Evolutionary conservation across 345 rosid species (phyloP).

Genomic region (Eucalyptus curtisii): DNA sequence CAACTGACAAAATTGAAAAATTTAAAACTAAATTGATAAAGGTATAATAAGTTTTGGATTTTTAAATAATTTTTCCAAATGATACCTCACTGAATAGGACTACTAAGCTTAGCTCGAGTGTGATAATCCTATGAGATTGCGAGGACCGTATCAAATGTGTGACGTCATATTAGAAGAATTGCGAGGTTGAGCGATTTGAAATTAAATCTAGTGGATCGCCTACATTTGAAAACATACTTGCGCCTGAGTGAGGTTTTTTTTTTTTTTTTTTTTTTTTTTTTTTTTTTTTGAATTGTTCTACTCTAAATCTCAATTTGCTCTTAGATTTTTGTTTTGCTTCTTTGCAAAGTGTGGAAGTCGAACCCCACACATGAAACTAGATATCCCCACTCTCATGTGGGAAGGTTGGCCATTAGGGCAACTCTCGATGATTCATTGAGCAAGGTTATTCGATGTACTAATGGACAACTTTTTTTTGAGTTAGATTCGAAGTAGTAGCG

Average conservation of each 20-base stretch:
- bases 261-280: no score
- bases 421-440: background rate
- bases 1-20: no score
- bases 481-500: background rate
- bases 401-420: no score
- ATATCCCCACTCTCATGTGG: no score
- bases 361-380: no score
- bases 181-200: background rate
- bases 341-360: no score
- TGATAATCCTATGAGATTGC: background rate
- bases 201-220: background rate
- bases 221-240: background rate
- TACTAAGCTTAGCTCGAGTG: background rate
- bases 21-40: no score
- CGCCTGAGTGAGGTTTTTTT: no score
- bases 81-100: background rate
- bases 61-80: background rate
- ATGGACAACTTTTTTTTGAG: background rate
- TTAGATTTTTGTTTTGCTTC: no score
- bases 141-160: background rate
- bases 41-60: fast-evolving
- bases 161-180: background rate
- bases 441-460: background rate
- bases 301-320: no score
- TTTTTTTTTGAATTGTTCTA: no score